Conservation (phyloP, 1,284 basidiomycete genomes). For the Waitea zeae region DNA sequence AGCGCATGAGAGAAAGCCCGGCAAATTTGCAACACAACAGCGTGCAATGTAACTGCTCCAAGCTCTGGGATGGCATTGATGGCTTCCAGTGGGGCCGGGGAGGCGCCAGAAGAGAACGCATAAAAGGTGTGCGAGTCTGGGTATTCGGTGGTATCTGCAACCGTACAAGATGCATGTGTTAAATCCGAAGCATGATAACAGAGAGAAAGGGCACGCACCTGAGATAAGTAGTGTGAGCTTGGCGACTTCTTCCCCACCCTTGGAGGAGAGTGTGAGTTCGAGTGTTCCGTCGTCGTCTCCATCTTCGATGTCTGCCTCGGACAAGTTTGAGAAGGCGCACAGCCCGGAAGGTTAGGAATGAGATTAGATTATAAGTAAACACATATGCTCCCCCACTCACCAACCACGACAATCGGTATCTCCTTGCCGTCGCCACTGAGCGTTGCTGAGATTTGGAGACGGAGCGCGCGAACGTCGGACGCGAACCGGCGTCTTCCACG, state of each 20-base stretch:
- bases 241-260: slow-evolving; percentile 17
- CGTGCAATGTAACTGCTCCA: slow-evolving; percentile 23
- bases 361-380: background rate
- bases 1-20: too few relatives aligned
- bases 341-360: background rate
- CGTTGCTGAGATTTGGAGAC: too few relatives aligned
- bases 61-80: slow-evolving; percentile 24
- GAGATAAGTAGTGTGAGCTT: slow-evolving; percentile 30
- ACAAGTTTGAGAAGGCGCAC: background rate
- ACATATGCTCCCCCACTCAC: too few relatives aligned
- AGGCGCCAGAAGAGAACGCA: slow-evolving; percentile 26
- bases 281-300: slow-evolving; percentile 50
- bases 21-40: slow-evolving; percentile 21
- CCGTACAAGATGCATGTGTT: background rate
- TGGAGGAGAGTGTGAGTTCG: slow-evolving; percentile 24
- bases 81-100: slow-evolving; percentile 18
- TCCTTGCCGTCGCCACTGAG: too few relatives aligned
- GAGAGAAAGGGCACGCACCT: too few relatives aligned
- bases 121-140: slow-evolving; percentile 35
- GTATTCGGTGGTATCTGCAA: slow-evolving; percentile 44
- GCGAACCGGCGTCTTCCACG: too few relatives aligned
- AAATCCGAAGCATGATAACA: background rate
- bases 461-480: too few relatives aligned
- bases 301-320: slow-evolving; percentile 24
- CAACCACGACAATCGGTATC: too few relatives aligned